phyloP scores from a whole-genome alignment of 2,329 filamentous ascomycete species.

The Thelonectria blattea region DNA sequence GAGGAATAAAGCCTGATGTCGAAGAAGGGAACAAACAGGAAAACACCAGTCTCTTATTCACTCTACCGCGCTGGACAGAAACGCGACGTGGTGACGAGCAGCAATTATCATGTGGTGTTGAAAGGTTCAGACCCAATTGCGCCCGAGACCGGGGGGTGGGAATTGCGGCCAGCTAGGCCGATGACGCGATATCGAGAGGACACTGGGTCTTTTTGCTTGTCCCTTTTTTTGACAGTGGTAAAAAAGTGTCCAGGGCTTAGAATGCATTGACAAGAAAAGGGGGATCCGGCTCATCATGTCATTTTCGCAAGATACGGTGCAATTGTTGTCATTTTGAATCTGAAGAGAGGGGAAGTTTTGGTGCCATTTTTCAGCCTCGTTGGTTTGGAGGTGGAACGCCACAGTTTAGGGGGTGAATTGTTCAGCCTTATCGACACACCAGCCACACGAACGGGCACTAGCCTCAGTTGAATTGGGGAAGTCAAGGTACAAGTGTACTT shows the following conservation, averaged over 20 bases:
- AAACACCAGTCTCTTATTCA: not conserved
- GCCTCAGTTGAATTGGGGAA: slow-evolving; percentile 11
- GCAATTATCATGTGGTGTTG: slow-evolving; percentile 25
- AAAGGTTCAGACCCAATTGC: slow-evolving; percentile 5
- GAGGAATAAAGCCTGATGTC: no score
- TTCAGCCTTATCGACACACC: slow-evolving; percentile 4
- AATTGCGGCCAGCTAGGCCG: slow-evolving; percentile 8
- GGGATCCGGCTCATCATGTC: slow-evolving; percentile 20
- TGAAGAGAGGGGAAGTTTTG: not conserved
- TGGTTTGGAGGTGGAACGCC: not conserved
- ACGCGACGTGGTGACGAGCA: not conserved
- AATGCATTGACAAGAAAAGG: slow-evolving; percentile 1
- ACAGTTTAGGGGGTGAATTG: not conserved
- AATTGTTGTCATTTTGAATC: slow-evolving; percentile 4
- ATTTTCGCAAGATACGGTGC: slow-evolving; percentile 19
- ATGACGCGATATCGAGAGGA: slow-evolving; percentile 17
- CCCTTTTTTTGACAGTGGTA: not conserved
- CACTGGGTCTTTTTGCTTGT: not conserved
- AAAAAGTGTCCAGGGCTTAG: slow-evolving; percentile 7
- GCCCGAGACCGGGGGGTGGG: slow-evolving; percentile 9
- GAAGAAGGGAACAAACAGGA: not conserved
- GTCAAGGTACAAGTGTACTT: not conserved
- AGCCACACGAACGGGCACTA: slow-evolving; percentile 16
- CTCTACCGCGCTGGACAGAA: not conserved
- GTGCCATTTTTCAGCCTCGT: slow-evolving; percentile 15